These are phyloP conservation scores for Exutisphaerella laricina DNA, from an alignment of 2,329 filamentous ascomycete genomes.

Conservation along the genomic window DNA sequence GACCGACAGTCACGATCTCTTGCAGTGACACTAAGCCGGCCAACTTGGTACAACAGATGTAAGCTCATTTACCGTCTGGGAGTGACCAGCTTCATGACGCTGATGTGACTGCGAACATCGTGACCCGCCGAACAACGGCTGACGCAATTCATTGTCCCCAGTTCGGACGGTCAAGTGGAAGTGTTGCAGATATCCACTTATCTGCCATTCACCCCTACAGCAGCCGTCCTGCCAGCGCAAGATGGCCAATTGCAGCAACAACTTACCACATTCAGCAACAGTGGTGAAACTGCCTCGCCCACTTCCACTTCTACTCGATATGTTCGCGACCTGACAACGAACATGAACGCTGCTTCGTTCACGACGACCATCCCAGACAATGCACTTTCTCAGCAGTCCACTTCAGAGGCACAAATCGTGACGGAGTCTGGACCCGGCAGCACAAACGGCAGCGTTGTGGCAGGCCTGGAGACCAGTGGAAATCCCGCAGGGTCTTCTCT, in stretches of 20 bases:
- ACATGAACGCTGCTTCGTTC: conserved; percentile 6
- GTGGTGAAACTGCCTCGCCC: conserved; percentile 4
- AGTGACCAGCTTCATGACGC: too few relatives aligned
- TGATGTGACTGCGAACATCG: too few relatives aligned
- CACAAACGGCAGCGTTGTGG: conserved; percentile 19
- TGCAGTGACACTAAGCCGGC: conserved; percentile 1
- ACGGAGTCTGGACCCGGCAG: conserved; percentile 15
- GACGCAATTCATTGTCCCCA: too few relatives aligned
- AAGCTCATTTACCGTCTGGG: too few relatives aligned
- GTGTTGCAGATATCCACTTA: neutral
- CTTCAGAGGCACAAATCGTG: conserved; percentile 30
- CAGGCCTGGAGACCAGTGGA: conserved; percentile 25
- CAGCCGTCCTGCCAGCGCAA: conserved; percentile 3
- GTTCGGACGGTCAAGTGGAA: conserved; percentile 23
- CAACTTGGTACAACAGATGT: too few relatives aligned
- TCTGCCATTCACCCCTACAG: neutral
- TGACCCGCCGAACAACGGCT: too few relatives aligned
- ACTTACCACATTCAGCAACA: conserved; percentile 1
- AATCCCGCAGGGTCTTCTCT: conserved; percentile 22
- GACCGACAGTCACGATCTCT: conserved; percentile 3
- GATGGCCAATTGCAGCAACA: conserved; percentile 7
- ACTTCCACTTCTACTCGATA: conserved; percentile 9
- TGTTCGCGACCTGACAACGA: neutral
- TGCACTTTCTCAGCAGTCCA: conserved; percentile 25
- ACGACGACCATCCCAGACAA: conserved; percentile 23